These are phyloP conservation scores for Suillus spraguei DNA, from an alignment of 768 basidiomycete species.

Conservation along the genomic window DNA sequence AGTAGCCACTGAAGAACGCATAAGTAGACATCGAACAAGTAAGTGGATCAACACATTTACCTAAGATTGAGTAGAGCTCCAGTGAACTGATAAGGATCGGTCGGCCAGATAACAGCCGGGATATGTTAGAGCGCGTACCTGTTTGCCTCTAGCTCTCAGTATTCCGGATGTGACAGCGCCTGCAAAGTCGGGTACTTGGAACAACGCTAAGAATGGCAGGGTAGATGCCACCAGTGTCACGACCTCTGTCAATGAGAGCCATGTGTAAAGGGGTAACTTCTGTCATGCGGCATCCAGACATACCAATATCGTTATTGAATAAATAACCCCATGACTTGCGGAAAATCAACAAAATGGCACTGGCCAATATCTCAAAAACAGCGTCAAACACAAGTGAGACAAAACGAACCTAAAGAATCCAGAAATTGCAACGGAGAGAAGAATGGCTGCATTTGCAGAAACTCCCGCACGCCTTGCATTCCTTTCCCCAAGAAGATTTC, in stretches of 20 bases:
- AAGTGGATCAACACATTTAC: conserved; percentile 30
- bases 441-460: conserved; percentile 64
- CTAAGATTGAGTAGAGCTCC: conserved; percentile 83
- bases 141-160: conserved; percentile 81
- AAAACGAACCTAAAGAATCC: conserved; percentile 56
- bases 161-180: conserved; percentile 75
- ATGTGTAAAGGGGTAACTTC: neutral
- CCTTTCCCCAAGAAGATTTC: conserved; percentile 85
- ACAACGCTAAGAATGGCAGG: conserved; percentile 74
- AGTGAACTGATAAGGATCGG: conserved; percentile 57
- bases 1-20: conserved; percentile 60
- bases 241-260: conserved; percentile 20
- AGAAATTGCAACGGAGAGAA: conserved; percentile 64
- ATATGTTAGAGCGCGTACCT: conserved; percentile 38
- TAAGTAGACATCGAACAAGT: conserved; percentile 5
- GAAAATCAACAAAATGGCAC: conserved; percentile 58
- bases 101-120: neutral
- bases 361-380: conserved; percentile 23
- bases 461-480: conserved; percentile 72
- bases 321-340: conserved; percentile 70
- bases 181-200: conserved; percentile 83
- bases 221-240: conserved; percentile 54
- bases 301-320: conserved; percentile 70
- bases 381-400: neutral
- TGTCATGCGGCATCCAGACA: conserved; percentile 9